Percentiles rank a stretch among this genome's conserved stretches.
Conservation (phyloP, 169 alveolate species). For the Blepharisma undulans region DNA sequence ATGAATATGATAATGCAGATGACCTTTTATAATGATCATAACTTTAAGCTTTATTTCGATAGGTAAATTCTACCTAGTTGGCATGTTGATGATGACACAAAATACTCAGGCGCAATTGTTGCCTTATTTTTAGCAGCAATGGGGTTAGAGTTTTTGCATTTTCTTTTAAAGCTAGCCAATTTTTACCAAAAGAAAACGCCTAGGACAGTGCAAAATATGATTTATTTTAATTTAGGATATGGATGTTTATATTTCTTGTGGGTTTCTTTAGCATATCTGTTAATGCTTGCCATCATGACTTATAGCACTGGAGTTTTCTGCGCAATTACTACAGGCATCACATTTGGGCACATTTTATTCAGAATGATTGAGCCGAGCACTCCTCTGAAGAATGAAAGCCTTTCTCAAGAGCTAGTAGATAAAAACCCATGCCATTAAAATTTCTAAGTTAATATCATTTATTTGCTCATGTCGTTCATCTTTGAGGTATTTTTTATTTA, state of each 20-base stretch:
- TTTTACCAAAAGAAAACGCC: not conserved
- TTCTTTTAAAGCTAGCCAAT: not conserved
- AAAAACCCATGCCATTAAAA: not conserved
- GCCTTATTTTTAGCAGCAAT: not conserved
- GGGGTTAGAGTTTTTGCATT: not conserved
- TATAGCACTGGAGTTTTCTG: constrained; percentile 40
- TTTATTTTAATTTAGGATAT: not conserved
- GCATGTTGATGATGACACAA: not conserved
- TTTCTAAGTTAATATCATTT: too few relatives aligned
- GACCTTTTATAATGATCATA: constrained; percentile 23
- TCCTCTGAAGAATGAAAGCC: not conserved
- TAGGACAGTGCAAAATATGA: not conserved
- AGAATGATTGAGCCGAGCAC: not conserved
- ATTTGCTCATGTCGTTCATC: too few relatives aligned
- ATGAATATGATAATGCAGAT: constrained; percentile 29
- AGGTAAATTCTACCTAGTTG: constrained; percentile 17
- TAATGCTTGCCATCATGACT: constrained; percentile 52
- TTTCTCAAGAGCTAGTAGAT: not conserved
- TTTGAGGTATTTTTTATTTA: too few relatives aligned
- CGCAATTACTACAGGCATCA: constrained; percentile 33
- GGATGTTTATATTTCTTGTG: constrained; percentile 20
- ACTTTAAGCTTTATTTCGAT: not conserved
- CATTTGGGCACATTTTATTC: constrained; percentile 39
- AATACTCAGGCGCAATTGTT: constrained; percentile 28
- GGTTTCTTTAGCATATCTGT: not conserved